phyloP scores from a whole-genome alignment of 1,284 basidiomycete species.

The Ceratobasidium sp. region DNA sequence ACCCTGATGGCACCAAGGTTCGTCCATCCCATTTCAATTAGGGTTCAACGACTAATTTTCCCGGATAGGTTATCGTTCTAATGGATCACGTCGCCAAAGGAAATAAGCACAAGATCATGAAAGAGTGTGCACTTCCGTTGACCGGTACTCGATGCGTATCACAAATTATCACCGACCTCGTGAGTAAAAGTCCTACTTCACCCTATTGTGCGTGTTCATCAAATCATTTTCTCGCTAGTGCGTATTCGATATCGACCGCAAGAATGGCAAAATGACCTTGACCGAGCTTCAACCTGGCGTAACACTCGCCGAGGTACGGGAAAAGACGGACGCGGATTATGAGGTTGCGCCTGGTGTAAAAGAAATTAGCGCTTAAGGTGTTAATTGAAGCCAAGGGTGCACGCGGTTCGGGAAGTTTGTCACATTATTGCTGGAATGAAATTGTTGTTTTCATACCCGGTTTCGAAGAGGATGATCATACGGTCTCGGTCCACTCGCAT shows the following conservation, averaged over 20 bases:
- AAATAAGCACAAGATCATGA: conserved; percentile 85
- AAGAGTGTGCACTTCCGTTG: conserved; percentile 82
- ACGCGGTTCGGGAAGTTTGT: too few species aligned
- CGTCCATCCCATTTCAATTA: conserved; percentile 40
- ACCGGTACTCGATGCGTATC: conserved; percentile 88
- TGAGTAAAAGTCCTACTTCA: conserved; percentile 44
- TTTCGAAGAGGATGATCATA: too few species aligned
- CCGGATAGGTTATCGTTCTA: conserved; percentile 65
- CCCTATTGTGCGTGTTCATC: neutral
- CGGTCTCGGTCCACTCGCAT: too few species aligned
- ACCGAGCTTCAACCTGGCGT: conserved; percentile 85
- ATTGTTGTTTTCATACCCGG: too few species aligned
- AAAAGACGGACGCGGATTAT: conserved; percentile 41
- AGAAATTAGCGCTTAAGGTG: conserved; percentile 20
- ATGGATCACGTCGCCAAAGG: conserved; percentile 92
- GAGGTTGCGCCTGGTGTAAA: conserved; percentile 39
- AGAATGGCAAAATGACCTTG: conserved; percentile 73
- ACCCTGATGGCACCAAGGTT: conserved; percentile 88
- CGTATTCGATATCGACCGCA: conserved; percentile 87
- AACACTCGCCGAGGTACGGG: conserved; percentile 77
- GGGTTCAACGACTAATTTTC: conserved; percentile 4
- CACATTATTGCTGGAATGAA: too few species aligned
- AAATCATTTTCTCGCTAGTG: conserved; percentile 44
- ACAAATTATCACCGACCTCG: conserved; percentile 91
- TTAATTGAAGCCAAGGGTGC: too few species aligned